Evolutionary conservation across 257 asterid species (phyloP).

Genomic region (Lycium barbarum): DNA sequence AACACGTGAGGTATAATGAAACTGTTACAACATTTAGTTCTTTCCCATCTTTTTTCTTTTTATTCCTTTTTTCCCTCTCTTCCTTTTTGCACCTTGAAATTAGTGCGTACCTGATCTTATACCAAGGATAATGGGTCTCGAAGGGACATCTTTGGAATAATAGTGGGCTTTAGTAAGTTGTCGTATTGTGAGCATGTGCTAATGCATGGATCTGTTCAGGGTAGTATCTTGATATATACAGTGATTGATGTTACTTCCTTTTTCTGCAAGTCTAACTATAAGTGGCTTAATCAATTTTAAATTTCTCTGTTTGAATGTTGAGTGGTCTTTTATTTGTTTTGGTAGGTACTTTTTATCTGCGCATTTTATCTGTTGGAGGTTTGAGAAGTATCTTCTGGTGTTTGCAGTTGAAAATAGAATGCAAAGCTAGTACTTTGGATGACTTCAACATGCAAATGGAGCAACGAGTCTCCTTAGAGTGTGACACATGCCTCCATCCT

Average conservation of each 20-base stretch:
- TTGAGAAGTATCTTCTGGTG: slow-evolving; percentile 20
- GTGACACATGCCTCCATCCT: slow-evolving; percentile 50
- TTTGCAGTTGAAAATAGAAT: slow-evolving; percentile 22
- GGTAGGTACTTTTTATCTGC: not conserved
- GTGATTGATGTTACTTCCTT: not conserved
- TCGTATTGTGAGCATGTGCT: slow-evolving; percentile 22
- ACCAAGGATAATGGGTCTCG: not conserved
- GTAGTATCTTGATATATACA: slow-evolving; percentile 12
- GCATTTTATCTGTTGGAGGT: slow-evolving; percentile 16
- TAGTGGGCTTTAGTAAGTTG: not conserved
- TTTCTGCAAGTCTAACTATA: slow-evolving; percentile 10
- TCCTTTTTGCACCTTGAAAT: not conserved
- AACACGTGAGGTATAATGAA: not conserved
- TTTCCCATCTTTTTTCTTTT: not conserved
- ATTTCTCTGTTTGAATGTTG: not conserved
- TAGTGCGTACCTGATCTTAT: not conserved
- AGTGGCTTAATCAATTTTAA: not conserved
- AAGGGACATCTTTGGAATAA: slow-evolving; percentile 6
- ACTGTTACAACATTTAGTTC: not conserved
- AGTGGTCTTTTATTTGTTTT: slow-evolving; percentile 3
- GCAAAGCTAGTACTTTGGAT: slow-evolving; percentile 35
- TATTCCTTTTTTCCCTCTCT: not conserved
- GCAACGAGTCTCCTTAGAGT: slow-evolving; percentile 59
- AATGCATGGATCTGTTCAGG: not conserved
- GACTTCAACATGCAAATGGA: slow-evolving; percentile 58